A percentile compares a stretch with the other conserved stretches of the same genome.
Conservation (phyloP, 2,329 filamentous ascomycete species). For the Kalaharituber pfeilii region DNA sequence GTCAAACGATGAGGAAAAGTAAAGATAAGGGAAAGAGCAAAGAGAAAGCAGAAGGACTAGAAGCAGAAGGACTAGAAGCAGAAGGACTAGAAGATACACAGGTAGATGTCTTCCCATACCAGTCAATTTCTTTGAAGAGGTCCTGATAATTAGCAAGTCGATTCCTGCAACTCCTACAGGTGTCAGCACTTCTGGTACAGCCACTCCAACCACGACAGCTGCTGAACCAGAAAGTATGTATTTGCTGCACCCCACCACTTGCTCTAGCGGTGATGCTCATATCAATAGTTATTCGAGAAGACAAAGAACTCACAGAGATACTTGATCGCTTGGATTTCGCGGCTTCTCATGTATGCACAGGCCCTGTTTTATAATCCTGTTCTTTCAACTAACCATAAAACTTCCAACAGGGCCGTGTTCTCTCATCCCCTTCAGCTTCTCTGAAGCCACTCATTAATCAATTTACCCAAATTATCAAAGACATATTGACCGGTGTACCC, state of each 20-base stretch:
- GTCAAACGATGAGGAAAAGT: conserved; percentile 15
- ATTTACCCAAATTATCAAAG: conserved; percentile 82
- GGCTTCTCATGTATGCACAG: conserved; percentile 42
- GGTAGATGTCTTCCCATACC: not conserved
- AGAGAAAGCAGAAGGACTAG: conserved; percentile 22
- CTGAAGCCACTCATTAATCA: conserved; percentile 54
- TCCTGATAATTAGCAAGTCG: not conserved
- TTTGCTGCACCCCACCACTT: not conserved
- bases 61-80: conserved; percentile 25
- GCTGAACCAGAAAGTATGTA: not conserved
- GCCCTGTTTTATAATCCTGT: not conserved
- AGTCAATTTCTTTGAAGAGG: not conserved
- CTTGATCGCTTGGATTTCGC: conserved; percentile 72
- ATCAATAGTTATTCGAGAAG: conserved; percentile 29
- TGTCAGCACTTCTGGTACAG: too few species aligned
- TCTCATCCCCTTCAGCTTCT: conserved; percentile 69
- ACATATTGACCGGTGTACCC: conserved; percentile 78
- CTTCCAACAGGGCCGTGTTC: conserved; percentile 43
- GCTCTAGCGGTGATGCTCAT: too few species aligned
- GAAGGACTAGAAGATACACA: conserved; percentile 25
- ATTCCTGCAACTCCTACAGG: not conserved
- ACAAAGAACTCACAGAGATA: conserved; percentile 57
- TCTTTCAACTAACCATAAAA: not conserved
- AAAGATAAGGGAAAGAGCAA: conserved; percentile 18
- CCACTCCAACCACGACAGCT: too few species aligned